Conservation (phyloP, 306 rosid species). For the Lablab purpureus region DNA sequence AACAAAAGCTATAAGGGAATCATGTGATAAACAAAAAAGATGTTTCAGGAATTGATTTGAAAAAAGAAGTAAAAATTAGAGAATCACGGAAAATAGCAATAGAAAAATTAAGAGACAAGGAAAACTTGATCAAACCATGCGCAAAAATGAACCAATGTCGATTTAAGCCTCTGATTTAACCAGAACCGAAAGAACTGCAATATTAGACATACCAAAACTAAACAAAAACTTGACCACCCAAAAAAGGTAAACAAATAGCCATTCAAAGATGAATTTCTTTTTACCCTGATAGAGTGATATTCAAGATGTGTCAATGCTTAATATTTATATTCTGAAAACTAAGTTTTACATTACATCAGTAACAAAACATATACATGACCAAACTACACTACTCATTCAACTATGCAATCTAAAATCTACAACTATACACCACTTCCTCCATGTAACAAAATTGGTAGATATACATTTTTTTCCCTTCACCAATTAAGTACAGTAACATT, state of each 20-base stretch:
- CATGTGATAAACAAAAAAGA: neutral
- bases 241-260: neutral
- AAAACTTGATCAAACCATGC: neutral
- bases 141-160: too few relatives aligned
- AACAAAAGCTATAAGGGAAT: neutral
- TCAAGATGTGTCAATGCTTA: conserved; percentile 55
- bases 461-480: conserved; percentile 53
- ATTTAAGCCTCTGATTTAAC: neutral
- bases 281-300: neutral
- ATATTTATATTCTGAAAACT: conserved; percentile 47
- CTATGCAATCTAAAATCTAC: conserved; percentile 56
- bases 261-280: neutral
- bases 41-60: neutral
- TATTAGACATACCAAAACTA: neutral
- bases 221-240: neutral
- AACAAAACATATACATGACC: conserved; percentile 57
- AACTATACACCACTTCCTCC: conserved; percentile 67
- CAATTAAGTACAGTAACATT: conserved; percentile 42
- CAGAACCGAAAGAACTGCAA: neutral
- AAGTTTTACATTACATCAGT: conserved; percentile 46
- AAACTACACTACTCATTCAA: conserved; percentile 56
- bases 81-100: neutral
- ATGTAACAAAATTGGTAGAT: conserved; percentile 59
- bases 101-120: neutral
- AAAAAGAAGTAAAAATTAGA: neutral